Percentiles rank a stretch among this genome's conserved stretches.
Evolutionary conservation across 805 yeast species (phyloP).

Genomic region (Metschnikowia kofuensis): DNA sequence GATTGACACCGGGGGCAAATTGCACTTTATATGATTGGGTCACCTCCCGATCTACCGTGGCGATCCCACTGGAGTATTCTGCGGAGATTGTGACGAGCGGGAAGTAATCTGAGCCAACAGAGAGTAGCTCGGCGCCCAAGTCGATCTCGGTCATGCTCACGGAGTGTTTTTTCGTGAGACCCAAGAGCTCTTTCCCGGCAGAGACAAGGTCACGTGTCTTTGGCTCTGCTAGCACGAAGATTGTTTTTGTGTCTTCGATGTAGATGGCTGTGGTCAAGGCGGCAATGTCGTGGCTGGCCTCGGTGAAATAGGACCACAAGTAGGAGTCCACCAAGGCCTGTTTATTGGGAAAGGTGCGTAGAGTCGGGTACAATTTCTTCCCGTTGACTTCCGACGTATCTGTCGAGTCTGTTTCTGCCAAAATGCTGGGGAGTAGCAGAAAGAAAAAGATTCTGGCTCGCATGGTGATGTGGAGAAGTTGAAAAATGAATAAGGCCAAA

Average conservation of each 20-base stretch:
- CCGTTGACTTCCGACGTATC: not conserved
- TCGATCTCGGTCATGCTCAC: slow-evolving; percentile 11
- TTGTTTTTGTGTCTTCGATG: slow-evolving; percentile 11
- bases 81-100: slow-evolving; percentile 15
- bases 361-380: slow-evolving; percentile 7
- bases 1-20: slow-evolving; percentile 7
- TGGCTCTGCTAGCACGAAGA: slow-evolving; percentile 7
- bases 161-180: not conserved
- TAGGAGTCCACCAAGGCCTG: slow-evolving; percentile 9
- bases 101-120: slow-evolving; percentile 10
- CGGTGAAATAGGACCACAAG: slow-evolving; percentile 12
- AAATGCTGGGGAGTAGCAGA: not conserved
- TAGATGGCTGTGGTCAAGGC: slow-evolving; percentile 6
- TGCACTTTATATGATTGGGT: slow-evolving; percentile 1
- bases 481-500: not conserved
- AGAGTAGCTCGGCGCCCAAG: slow-evolving; percentile 10
- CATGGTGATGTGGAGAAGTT: not conserved
- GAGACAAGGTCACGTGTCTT: slow-evolving; percentile 1
- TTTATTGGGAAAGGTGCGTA: slow-evolving; percentile 7
- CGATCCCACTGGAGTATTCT: slow-evolving; percentile 7
- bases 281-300: not conserved
- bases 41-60: slow-evolving; percentile 12
- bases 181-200: slow-evolving; percentile 5
- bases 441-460: not conserved
- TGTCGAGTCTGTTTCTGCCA: not conserved